Evolutionary conservation across 345 rosid genomes (phyloP), one percentile per base, ranked within the genome.

Genomic region (Corymbia maculata): DNA sequence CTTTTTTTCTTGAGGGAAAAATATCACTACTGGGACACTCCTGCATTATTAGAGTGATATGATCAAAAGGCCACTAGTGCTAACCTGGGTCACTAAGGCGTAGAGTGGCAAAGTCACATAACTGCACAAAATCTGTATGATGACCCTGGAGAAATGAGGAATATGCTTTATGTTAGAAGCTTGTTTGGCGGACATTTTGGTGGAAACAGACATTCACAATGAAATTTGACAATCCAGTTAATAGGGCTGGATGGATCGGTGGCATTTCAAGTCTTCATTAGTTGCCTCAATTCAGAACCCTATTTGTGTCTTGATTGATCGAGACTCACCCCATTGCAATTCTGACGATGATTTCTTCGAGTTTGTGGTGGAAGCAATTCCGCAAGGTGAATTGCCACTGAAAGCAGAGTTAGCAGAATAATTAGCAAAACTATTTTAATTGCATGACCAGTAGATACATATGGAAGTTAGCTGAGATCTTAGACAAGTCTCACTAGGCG

Each of bases 61-160:
- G 13, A 75, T 75, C 26, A 9, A 36, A 47, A 75, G 36, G 12
- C 82, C 47, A 19, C 14, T 9, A 57, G 26, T 87, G 9, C 87
- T 92, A 87, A 97, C 99, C 96, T 97, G 99, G 21, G 99, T 98
- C 80, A 98, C 99, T 49, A 98, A 89, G 53, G 99, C 99, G 88
- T 98, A 97, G n/a, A 98, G 96, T 85, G 99, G 99, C 88, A 98
- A 94, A 42, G 98, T 97, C 90, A 98, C 96, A 85, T 98, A 98
- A 88, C 99, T 98, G 95, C 99, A 98, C 44, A 97, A 53, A 84
- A 98, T 89, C 90, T 97, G 99, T 89, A 94, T 93, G 61, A 95
- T 12, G 70, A 96, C 93, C 96, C 99, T 98, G 95, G 30, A 91
- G 89, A 51, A 30, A 53, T 55, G 45, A 61, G 52, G 44, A 45